Conservation (phyloP, 257 asterid genomes). For the Lavandula angustifolia region DNA sequence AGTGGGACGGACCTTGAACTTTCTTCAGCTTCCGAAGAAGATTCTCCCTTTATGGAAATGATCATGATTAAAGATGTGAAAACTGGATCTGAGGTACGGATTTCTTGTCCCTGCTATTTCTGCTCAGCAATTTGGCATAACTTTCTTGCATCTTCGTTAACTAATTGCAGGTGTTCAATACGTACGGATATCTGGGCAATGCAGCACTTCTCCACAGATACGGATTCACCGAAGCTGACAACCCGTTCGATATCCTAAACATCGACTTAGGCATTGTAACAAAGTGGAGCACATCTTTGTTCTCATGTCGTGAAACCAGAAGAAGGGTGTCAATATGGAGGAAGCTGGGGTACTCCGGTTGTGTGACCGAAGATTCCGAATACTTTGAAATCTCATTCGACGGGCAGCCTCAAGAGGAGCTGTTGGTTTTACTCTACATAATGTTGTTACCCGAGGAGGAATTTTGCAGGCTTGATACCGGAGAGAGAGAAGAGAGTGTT, state of each 20-base stretch:
- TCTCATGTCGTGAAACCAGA: slow-evolving; percentile 66
- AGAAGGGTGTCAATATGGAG: slow-evolving; percentile 75
- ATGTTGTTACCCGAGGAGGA: slow-evolving; percentile 62
- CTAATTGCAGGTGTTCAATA: slow-evolving; percentile 71
- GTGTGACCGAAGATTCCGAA: slow-evolving; percentile 61
- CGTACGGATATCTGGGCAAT: slow-evolving; percentile 80
- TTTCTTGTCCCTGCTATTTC: slow-evolving; percentile 21
- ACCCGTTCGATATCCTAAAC: slow-evolving; percentile 81
- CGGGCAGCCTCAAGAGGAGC: slow-evolving; percentile 82
- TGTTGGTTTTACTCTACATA: slow-evolving; percentile 66
- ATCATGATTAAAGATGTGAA: slow-evolving; percentile 76
- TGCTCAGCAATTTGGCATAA: not conserved
- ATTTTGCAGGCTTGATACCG: slow-evolving; percentile 43
- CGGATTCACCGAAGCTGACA: slow-evolving; percentile 81
- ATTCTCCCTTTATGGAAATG: slow-evolving; percentile 66
- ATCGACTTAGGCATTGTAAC: slow-evolving; percentile 74
- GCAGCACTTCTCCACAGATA: slow-evolving; percentile 97
- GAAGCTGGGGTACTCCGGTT: slow-evolving; percentile 63
- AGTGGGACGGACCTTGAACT: slow-evolving; percentile 48
- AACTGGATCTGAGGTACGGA: slow-evolving; percentile 69
- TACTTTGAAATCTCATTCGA: slow-evolving; percentile 77
- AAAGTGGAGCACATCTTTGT: slow-evolving; percentile 70
- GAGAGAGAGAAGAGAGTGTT: slow-evolving; percentile 32
- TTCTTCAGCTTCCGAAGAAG: slow-evolving; percentile 51
- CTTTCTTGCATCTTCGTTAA: slow-evolving; percentile 3